Evolutionary conservation across 305 asterid species (phyloP), one percentile per base, ranked within the genome.

Genomic region (Rubia occidens): DNA sequence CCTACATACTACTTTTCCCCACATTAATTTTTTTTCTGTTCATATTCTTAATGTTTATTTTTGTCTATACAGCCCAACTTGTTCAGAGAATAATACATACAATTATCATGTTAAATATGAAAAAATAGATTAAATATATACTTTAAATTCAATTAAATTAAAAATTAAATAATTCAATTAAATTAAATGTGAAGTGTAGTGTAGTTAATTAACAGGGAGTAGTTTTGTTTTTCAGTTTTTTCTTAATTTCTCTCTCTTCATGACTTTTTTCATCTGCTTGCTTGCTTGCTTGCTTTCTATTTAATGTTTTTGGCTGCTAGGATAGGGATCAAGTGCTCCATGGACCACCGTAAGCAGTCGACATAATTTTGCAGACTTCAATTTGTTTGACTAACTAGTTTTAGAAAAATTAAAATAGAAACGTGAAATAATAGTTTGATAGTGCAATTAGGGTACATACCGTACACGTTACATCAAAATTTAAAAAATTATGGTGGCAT

Each of bases 261-360:
- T 40, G 54, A 18, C 68, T 2, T 18, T 53, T 39, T 64, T 56
- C 61, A 18, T 56, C 35, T 55, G 9, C 17, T 11, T 9, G 8
- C 5, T 10, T 51, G 58, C 7, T 51, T 51, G 21, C 17, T 17
- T 17, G 58, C 35, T 20, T 56, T 21, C 68, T 37, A 32, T 42
- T 69, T 77, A 40, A 71, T 49, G 20, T 43, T 51, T 53, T 21
- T 42, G 51, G 32, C 66, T 64, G 51, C 53, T 40, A 24, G 77
- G 81, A 72, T 44, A 24, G 21, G 63, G 75, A 78, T 82, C 83
- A 21, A 49, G 73, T 83, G 85, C 14, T 42, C 71, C 70, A 8
- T 42, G 69, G 80, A 74, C 71, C 76, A 76, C 78, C 61, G 9
- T 40, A 63, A 44, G 65, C 5, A 5, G 17, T 54, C 1, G 49